phyloP scores from a whole-genome alignment of 2,329 filamentous ascomycete species.

The Orbilia quercus region DNA sequence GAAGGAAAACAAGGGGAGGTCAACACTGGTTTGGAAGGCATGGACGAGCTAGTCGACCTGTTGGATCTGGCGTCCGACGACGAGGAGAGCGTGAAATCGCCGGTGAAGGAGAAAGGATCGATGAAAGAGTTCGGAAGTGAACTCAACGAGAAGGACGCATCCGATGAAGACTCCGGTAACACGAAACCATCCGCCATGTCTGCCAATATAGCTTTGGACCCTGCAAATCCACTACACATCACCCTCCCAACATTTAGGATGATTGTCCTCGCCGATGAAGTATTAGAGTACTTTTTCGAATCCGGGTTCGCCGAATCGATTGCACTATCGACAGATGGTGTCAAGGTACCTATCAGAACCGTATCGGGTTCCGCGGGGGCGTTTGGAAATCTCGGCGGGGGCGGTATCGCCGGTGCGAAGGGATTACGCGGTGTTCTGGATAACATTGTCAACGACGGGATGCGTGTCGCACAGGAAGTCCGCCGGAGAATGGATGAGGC shows the following conservation, averaged over 20 bases:
- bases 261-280: conserved; percentile 95
- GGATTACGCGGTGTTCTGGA: conserved; percentile 92
- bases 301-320: conserved; percentile 93
- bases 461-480: conserved; percentile 90
- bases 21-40: conserved; percentile 67
- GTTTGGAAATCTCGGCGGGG: conserved; percentile 68
- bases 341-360: conserved; percentile 61
- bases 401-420: conserved; percentile 68
- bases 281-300: conserved; percentile 97
- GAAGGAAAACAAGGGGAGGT: conserved; percentile 65
- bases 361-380: conserved; percentile 63
- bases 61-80: conserved; percentile 62
- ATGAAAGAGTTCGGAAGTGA: conserved; percentile 57
- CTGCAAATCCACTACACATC: conserved; percentile 91
- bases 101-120: conserved; percentile 51
- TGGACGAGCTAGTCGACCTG: conserved; percentile 65
- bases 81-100: conserved; percentile 56
- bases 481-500: conserved; percentile 93
- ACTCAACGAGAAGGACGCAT: not conserved
- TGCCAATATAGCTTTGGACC: conserved; percentile 90
- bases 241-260: conserved; percentile 98
- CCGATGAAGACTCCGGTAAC: conserved; percentile 58
- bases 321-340: conserved; percentile 72
- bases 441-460: conserved; percentile 96
- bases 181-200: conserved; percentile 73